phyloP scores from a whole-genome alignment of 306 rosid species.

The Cicer bijugum region DNA sequence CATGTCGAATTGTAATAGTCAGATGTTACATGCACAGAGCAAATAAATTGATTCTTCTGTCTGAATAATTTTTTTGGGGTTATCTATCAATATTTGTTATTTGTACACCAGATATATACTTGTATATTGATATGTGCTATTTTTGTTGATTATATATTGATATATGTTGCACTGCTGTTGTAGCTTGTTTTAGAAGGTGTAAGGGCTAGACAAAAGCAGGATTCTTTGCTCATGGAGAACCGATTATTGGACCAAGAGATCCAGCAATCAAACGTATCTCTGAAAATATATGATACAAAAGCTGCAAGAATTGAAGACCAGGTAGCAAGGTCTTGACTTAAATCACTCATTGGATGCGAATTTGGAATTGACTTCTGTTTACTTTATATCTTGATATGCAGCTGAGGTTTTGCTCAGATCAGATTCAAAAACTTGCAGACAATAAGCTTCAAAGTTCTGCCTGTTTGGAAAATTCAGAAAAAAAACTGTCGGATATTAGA shows the following conservation, averaged over 20 bases:
- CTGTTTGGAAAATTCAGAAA: slow-evolving; percentile 63
- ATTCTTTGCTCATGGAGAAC: slow-evolving; percentile 65
- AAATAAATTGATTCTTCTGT: slow-evolving; percentile 3
- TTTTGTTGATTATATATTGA: slow-evolving; percentile 34
- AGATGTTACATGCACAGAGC: neutral
- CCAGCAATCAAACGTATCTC: slow-evolving; percentile 70
- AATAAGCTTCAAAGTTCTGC: slow-evolving; percentile 63
- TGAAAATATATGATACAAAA: slow-evolving; percentile 71
- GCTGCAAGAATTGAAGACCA: slow-evolving; percentile 80
- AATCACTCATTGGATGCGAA: slow-evolving; percentile 21
- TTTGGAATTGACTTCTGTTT: slow-evolving; percentile 36
- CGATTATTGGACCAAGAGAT: slow-evolving; percentile 64
- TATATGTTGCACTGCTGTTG: slow-evolving; percentile 42
- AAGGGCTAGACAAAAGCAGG: slow-evolving; percentile 72
- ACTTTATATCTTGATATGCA: slow-evolving; percentile 59
- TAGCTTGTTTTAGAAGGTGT: slow-evolving; percentile 95
- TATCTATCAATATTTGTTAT: neutral
- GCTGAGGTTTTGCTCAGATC: slow-evolving; percentile 78
- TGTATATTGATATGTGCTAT: neutral
- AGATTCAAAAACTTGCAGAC: slow-evolving; percentile 60
- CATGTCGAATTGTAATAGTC: neutral
- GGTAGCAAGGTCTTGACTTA: slow-evolving; percentile 55
- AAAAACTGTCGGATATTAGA: slow-evolving; percentile 65
- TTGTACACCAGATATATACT: neutral
- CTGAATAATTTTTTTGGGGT: neutral